Conservation (phyloP, 2,329 filamentous ascomycete species). For the Sarocladiaceae sp. region DNA sequence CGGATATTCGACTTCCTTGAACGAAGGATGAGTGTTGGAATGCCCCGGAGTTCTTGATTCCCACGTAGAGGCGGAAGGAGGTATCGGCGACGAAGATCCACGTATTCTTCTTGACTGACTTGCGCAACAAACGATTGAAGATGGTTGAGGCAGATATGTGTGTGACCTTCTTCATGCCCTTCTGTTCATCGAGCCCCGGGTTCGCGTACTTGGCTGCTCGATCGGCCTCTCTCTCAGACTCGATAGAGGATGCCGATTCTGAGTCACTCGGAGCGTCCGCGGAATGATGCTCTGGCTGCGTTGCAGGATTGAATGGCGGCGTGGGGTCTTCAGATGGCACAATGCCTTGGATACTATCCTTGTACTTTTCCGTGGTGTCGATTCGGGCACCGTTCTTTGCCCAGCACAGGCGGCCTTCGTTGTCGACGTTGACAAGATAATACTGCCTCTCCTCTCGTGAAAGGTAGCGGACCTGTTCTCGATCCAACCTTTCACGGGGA, state of each 20-base stretch:
- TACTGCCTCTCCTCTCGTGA: conserved; percentile 75
- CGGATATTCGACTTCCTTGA: conserved; percentile 74
- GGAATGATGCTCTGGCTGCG: conserved; percentile 13
- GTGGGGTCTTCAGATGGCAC: conserved; percentile 58
- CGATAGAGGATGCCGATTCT: conserved; percentile 32
- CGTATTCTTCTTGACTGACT: conserved; percentile 78
- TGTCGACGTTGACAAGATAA: conserved; percentile 75
- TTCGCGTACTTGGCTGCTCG: conserved; percentile 62
- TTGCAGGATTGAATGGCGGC: conserved; percentile 41
- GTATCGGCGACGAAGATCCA: conserved; percentile 95
- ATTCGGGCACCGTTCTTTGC: conserved; percentile 76
- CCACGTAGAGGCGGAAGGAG: conserved; percentile 78
- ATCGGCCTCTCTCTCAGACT: conserved; percentile 51
- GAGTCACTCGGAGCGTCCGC: conserved; percentile 19
- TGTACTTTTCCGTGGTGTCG: conserved; percentile 70
- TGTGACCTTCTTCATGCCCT: conserved; percentile 48
- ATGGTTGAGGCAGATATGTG: conserved; percentile 69
- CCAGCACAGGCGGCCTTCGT: conserved; percentile 75
- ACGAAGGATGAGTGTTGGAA: conserved; percentile 93
- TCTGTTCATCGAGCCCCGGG: conserved; percentile 56
- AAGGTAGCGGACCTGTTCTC: conserved; percentile 78
- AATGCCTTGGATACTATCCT: conserved; percentile 74
- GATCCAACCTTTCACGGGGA: conserved; percentile 69
- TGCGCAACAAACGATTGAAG: conserved; percentile 73
- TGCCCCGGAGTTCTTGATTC: conserved; percentile 81